Evolutionary conservation across 352 stramenopile genomes (phyloP), one percentile per base, ranked within the genome.

Genomic region (Pythium dissotocum): DNA sequence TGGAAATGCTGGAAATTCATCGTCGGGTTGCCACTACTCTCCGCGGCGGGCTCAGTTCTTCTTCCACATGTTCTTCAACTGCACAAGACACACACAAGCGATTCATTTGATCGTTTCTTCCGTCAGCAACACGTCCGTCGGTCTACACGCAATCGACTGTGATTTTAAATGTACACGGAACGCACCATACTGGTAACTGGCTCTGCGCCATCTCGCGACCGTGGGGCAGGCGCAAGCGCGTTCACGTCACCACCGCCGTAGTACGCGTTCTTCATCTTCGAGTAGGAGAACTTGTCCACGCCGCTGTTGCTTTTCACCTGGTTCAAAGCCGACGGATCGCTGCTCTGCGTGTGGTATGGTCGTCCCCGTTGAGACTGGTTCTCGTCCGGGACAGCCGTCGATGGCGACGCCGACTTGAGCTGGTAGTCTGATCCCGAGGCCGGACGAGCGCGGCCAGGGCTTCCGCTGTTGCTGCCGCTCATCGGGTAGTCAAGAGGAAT

Each of bases 61-160:
- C 68, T 89, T 91, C 85, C 85, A 91, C 73, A 93, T 87, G 58
- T 84, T 84, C 71, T 93, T 93, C 76, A 91, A 87, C 85, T 93
- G 35, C 48, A 21, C 42, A 40, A 30, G 52, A 30, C 33, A 49
- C 44, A 28, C 61, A 4, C 42, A 49, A 49, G 42, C 42, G 42
- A 49, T 49, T 49, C 42, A 49, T 49, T 30, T 49, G 42, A 49
- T 36, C 7, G 13, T 21, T 32, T 9, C 30, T 28, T 18, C 16
- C 33, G 33, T 40, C 33, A 46, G 30, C 30, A 21, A 44, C 18
- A 28, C 10, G 13, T 16, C 54, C 46, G 28, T 30, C 28, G 28
- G 28, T 60, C 33, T 16, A 26, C 28, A 60, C 6, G 30, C 28
- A 60, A 28, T 48, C 32, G 12, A 26, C 14, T 44, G 21, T 35